Evolutionary conservation across 306 rosid species (phyloP), one percentile per base, ranked within the genome.

Genomic region (Acacia acuminata): DNA sequence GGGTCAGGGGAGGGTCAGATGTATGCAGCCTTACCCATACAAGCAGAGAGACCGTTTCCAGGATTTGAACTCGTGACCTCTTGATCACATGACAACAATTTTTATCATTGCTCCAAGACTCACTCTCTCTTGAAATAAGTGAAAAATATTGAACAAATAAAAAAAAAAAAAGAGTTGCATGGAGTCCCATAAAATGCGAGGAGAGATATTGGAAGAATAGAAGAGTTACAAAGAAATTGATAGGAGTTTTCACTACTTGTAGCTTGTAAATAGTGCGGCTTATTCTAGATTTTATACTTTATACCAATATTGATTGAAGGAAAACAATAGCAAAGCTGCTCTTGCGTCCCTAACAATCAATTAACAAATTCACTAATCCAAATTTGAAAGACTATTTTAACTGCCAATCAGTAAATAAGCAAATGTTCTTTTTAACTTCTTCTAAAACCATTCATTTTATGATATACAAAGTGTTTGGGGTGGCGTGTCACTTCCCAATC

Each of bases 341-440:
- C 61, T 55, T 60, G 36, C 68, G 70, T 71, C 77, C 83, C 61
- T 30, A 78, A 71, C 74, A 78, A 77, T 78, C n/a, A 43, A 78
- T 73, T 75, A 77, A 56, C 82, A 55, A 73, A 83, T 61, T 69
- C 60, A 64, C n/a, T 19, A 51, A 61, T 56, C 73, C 45, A 74
- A 27, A 79, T 66, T 72, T 76, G 42, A 73, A 66, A 58, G 76
- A 58, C 48, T 75, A 77, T 20, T 42, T 53, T 43, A 80, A 70
- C 72, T 22, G 17, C 30, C 60, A 55, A 76, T 43, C 20, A 67
- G 51, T 66, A 50, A 36, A 24, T 66, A 65, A 82, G 71, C 77
- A 56, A 3, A 51, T 7, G 0, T n/a, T 56, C 63, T 7, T 55
- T 20, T 8, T 56, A 56, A 56, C 61, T 70, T 80, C 61, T 70